Base-by-base conservation (phyloP, 805 yeast genomes). In the Kluyveromyces siamensis region DNA sequence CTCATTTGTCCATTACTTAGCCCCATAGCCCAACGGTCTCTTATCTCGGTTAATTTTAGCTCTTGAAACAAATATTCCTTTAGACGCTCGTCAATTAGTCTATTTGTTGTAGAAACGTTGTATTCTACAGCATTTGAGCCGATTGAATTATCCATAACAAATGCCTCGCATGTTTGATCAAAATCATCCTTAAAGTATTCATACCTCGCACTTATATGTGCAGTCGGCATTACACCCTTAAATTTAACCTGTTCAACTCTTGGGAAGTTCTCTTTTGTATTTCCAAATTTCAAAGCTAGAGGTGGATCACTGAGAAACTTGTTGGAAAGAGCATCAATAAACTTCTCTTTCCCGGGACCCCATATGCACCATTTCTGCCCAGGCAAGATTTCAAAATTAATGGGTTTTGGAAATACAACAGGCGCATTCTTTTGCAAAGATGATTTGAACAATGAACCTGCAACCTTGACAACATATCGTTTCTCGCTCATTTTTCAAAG, bases 1-100 rank as follows among this genome's bases (percentile, higher is more conserved):
- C 99, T 74, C 63, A 86, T 81, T 65, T 93, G 99, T 0, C 99
- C 99, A 64, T 93, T 93, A 63, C 96, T 86, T 41, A 93, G 70
- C 0, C 91, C 86, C 63, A 87, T 87, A 35, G 86, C 79, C 88
- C 95, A 91, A 50, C 87, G 77, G 48, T 79, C 73, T 47, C 78
- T 72, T 44, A 89, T 64, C 0, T 77, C 81, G 6, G 62, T 65
- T 50, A 91, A 69, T 44, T 77, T 71, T 48, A 93, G 73, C 27
- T 68, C 66, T 4, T 69, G 62, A 9, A 85, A 57, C 18, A 84
- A 67, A 1, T 61, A 54, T 1, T 69, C 63, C 9, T 81, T 71
- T 35, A 71, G 63, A 0, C 56, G 59, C 33, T 59, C 52, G 48
- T 76, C 70, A 4, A 69, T 61, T 9, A 42, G 44, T 14, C 62